phyloP scores from a whole-genome alignment of 2,329 filamentous ascomycete species.

The Fusarium sp. region DNA sequence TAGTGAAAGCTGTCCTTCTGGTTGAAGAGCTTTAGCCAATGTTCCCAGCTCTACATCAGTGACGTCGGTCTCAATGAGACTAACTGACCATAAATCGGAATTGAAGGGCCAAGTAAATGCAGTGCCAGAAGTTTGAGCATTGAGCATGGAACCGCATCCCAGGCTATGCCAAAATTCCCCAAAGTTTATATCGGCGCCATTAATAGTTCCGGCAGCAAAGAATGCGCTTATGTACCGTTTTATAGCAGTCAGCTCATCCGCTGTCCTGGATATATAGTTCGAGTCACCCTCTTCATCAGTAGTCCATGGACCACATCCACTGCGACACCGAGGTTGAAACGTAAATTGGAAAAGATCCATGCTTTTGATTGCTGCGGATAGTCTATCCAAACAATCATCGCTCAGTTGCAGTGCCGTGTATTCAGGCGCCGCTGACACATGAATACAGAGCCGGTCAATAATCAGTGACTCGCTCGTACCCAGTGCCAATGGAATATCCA shows the following conservation, averaged over 20 bases:
- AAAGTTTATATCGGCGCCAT: background rate
- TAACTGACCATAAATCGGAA: background rate
- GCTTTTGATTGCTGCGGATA: background rate
- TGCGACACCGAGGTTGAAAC: background rate
- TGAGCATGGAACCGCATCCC: background rate
- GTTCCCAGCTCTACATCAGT: accelerated
- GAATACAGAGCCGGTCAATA: background rate
- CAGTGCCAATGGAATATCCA: background rate
- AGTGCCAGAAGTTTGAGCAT: background rate
- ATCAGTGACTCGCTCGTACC: accelerated
- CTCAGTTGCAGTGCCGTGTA: background rate
- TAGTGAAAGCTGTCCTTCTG: background rate
- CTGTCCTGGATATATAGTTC: background rate
- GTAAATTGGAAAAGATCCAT: accelerated
- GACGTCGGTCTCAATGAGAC: accelerated
- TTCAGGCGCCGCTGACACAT: background rate
- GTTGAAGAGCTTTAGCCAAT: accelerated
- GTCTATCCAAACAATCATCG: accelerated
- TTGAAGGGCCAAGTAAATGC: accelerated
- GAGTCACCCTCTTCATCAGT: background rate
- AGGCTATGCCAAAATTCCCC: background rate
- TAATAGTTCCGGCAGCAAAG: background rate
- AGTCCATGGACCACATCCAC: background rate
- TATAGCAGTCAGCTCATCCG: background rate
- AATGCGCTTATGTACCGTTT: background rate